A percentile compares a stretch with the other conserved stretches of the same genome.
These are phyloP conservation scores for Pyrus hybrid DNA, from an alignment of 331 rosid genomes.

Conservation along the genomic window DNA sequence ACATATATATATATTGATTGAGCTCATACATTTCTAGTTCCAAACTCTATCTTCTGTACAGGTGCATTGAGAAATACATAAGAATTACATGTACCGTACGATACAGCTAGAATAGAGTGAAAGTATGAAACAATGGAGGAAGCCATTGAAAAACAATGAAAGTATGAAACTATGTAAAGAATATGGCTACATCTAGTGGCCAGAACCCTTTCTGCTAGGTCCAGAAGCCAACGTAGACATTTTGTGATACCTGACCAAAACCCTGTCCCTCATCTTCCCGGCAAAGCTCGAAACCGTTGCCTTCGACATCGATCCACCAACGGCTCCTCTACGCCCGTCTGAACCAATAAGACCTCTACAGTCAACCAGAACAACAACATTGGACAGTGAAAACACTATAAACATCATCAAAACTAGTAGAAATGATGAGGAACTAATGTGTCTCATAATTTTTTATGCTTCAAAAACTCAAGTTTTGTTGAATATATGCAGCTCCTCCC, in stretches of 20 bases:
- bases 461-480: not conserved
- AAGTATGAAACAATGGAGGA: not conserved
- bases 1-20: no score
- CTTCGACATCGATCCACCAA: not conserved
- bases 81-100: not conserved
- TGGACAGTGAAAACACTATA: slow-evolving; percentile 1
- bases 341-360: slow-evolving; percentile 30
- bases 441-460: slow-evolving; percentile 30
- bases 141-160: not conserved
- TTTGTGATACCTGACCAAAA: slow-evolving; percentile 17
- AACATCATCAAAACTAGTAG: not conserved
- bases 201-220: slow-evolving; percentile 67
- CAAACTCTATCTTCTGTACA: not conserved
- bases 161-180: not conserved
- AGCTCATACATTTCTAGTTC: not conserved
- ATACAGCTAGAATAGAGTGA: not conserved
- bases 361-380: slow-evolving; percentile 11
- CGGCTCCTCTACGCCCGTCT: not conserved
- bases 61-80: not conserved
- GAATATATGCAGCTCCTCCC: not conserved
- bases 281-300: not conserved
- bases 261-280: slow-evolving; percentile 8
- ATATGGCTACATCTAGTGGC: slow-evolving; percentile 24
- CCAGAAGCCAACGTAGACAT: slow-evolving; percentile 54
- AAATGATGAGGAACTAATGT: not conserved